Percentiles rank a stretch among this genome's conserved stretches.
Evolutionary conservation across 2,329 filamentous ascomycete species (phyloP).

Genomic region (Sporothrix phasma): DNA sequence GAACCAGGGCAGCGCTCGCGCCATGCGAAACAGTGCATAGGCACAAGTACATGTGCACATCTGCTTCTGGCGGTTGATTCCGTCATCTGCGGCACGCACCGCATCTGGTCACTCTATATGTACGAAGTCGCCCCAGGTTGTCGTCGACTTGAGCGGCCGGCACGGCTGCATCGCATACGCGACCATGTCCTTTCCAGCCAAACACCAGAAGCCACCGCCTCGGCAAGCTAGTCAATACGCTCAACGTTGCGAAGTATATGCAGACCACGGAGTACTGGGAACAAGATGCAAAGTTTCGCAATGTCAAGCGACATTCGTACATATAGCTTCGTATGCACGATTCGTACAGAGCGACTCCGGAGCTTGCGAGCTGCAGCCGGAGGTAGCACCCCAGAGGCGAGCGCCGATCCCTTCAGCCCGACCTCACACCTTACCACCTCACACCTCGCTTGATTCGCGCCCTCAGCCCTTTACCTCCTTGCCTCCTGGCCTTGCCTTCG

Average conservation of each 20-base stretch:
- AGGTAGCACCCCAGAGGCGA: background rate
- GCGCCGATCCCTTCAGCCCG: background rate
- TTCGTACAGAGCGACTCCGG: background rate
- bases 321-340: too few species aligned
- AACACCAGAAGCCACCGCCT: background rate
- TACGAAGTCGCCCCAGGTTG: background rate
- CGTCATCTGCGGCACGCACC: background rate
- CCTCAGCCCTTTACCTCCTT: background rate
- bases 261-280: too few species aligned
- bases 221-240: background rate
- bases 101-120: background rate
- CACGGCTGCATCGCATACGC: background rate
- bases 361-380: background rate
- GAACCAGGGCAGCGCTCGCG: background rate
- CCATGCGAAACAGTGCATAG: background rate
- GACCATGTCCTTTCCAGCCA: background rate
- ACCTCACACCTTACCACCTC: too few species aligned
- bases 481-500: background rate
- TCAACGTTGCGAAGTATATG: too few species aligned
- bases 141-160: background rate
- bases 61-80: background rate
- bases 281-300: too few species aligned
- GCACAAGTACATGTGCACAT: background rate
- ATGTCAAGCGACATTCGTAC: background rate
- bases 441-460: background rate